Conservation (phyloP, 202 grass and related monocot genomes). For the Panicum virgatum region DNA sequence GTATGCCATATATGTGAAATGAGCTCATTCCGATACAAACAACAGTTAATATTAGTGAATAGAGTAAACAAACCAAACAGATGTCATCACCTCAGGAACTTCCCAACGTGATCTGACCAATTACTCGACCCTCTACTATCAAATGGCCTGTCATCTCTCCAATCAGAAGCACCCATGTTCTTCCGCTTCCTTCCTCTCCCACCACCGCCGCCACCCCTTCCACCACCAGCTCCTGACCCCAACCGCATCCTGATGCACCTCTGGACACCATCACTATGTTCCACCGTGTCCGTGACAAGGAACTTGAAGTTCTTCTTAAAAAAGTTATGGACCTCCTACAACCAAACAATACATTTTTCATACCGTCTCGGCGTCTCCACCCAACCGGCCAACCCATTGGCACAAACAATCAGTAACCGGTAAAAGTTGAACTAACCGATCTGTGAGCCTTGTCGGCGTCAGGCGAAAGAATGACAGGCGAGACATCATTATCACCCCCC, state of each 20-base stretch:
- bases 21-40: background rate
- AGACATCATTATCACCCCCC: conserved; percentile 36
- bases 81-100: conserved; percentile 73
- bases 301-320: conserved; percentile 92
- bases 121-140: conserved; percentile 89
- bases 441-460: conserved; percentile 82
- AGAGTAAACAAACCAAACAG: conserved; percentile 23
- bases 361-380: background rate
- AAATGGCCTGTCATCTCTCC: conserved; percentile 60
- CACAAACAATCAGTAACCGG: background rate
- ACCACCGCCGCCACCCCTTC: conserved; percentile 27
- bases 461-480: conserved; percentile 66
- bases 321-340: conserved; percentile 85
- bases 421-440: conserved; percentile 58
- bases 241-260: conserved; percentile 78
- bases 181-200: conserved; percentile 80
- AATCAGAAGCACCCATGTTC: conserved; percentile 49
- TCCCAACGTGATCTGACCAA: conserved; percentile 76
- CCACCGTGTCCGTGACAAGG: conserved; percentile 86
- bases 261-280: conserved; percentile 64
- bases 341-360: conserved; percentile 12
- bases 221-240: conserved; percentile 50
- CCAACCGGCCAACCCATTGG: background rate
- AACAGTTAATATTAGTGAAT: background rate
- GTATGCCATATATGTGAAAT: conserved; percentile 8